Conservation (phyloP, 2,329 filamentous ascomycete genomes). For the Penicillium oxalicum region DNA sequence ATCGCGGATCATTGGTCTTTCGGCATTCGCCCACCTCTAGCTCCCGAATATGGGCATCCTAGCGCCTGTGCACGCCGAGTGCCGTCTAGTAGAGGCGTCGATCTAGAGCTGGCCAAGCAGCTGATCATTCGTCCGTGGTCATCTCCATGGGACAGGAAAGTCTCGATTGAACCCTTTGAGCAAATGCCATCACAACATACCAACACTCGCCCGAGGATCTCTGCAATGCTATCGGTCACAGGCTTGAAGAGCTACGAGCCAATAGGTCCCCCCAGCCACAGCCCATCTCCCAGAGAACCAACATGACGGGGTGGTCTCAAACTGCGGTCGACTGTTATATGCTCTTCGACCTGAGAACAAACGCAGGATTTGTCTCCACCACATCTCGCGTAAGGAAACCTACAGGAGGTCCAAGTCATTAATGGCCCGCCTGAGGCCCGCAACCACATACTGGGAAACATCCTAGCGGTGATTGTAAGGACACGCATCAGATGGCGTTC, state of each 20-base stretch:
- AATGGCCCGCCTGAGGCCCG: constrained; percentile 7
- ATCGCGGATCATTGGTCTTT: background rate
- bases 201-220: constrained; percentile 48
- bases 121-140: no score
- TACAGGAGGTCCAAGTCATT: constrained; percentile 8
- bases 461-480: constrained; percentile 3
- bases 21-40: background rate
- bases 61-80: background rate
- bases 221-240: no score
- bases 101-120: no score
- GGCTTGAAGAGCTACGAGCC: no score
- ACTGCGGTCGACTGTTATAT: no score
- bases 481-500: constrained; percentile 10
- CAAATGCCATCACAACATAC: constrained; percentile 58
- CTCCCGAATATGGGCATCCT: background rate
- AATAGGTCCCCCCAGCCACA: no score
- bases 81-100: no score
- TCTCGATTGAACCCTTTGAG: constrained; percentile 16
- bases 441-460: constrained; percentile 4
- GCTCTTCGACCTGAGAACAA: background rate
- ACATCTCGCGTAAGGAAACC: constrained; percentile 19
- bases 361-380: constrained; percentile 1
- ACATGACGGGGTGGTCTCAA: no score
- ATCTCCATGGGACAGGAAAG: no score
- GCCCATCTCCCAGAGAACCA: no score